These are phyloP conservation scores for Chytridium lagenaria DNA, from an alignment of 371 early-diverging fungal genomes.

Conservation along the genomic window DNA sequence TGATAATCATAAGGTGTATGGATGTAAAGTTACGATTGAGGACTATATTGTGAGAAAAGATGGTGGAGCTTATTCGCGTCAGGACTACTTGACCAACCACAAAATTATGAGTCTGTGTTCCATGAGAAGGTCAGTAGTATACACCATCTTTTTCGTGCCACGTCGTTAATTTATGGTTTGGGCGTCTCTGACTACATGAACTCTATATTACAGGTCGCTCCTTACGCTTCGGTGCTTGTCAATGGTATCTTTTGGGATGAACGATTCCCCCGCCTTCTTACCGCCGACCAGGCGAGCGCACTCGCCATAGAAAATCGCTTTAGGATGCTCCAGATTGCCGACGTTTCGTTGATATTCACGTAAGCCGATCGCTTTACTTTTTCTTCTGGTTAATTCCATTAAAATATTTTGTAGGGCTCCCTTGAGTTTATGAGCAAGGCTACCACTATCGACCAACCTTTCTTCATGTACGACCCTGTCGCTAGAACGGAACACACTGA, in stretches of 20 bases:
- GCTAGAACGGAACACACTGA: constrained; percentile 40
- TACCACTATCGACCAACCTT: constrained; percentile 88
- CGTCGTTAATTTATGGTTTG: too few species aligned
- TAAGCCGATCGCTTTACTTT: constrained; percentile 41
- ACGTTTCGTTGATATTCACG: constrained; percentile 93
- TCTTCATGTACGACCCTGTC: constrained; percentile 89
- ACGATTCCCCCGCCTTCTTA: constrained; percentile 87
- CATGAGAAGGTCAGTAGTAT: constrained; percentile 72
- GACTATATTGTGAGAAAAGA: constrained; percentile 84
- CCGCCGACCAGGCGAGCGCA: constrained; percentile 74
- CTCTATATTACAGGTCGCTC: constrained; percentile 89
- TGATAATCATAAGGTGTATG: constrained; percentile 74
- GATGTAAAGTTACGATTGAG: constrained; percentile 71
- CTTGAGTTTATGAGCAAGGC: constrained; percentile 91
- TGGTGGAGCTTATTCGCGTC: constrained; percentile 62
- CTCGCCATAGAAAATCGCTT: constrained; percentile 68
- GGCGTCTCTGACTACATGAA: too few species aligned
- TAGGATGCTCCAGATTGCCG: constrained; percentile 85
- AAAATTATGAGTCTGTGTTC: constrained; percentile 82
- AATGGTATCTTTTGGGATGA: constrained; percentile 96
- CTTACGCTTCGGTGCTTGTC: constrained; percentile 85
- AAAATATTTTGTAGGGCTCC: constrained; percentile 66
- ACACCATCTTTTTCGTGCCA: too few species aligned
- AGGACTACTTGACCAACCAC: constrained; percentile 79
- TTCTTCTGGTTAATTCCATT: neutral